These are phyloP conservation scores for Cladophialophora exuberans DNA, from an alignment of 2,329 filamentous ascomycete species.

Conservation along the genomic window DNA sequence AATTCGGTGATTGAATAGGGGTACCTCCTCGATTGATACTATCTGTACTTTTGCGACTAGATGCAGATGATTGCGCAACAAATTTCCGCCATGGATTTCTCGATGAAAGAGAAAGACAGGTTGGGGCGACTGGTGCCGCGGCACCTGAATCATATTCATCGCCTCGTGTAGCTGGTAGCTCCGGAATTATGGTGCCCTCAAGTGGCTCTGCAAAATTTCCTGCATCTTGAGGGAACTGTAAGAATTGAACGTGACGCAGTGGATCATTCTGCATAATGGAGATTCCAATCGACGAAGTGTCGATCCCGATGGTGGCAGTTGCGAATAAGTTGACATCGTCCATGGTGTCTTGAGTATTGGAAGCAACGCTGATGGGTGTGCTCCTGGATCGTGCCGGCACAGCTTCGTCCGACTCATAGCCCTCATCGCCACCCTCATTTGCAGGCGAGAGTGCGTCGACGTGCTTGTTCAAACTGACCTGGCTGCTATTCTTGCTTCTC, in stretches of 20 bases:
- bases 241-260: too few relatives aligned
- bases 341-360: not conserved
- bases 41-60: not conserved
- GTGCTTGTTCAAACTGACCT: not conserved
- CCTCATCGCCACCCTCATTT: not conserved
- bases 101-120: not conserved
- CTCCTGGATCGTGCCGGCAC: too few relatives aligned
- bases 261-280: too few relatives aligned
- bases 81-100: conserved; percentile 4
- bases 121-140: not conserved
- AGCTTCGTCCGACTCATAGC: not conserved
- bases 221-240: not conserved
- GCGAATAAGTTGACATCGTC: not conserved
- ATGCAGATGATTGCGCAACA: not conserved
- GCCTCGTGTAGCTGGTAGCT: not conserved
- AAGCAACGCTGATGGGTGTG: too few relatives aligned
- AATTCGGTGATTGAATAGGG: too few relatives aligned
- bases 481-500: conserved; percentile 1
- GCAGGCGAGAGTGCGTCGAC: not conserved
- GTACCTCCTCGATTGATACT: too few relatives aligned
- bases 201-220: not conserved
- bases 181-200: not conserved
- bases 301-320: not conserved
- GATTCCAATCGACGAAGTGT: not conserved
- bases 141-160: not conserved